phyloP scores from a whole-genome alignment of 106 monocot genomes.

The Dioscorea dumetorum region DNA sequence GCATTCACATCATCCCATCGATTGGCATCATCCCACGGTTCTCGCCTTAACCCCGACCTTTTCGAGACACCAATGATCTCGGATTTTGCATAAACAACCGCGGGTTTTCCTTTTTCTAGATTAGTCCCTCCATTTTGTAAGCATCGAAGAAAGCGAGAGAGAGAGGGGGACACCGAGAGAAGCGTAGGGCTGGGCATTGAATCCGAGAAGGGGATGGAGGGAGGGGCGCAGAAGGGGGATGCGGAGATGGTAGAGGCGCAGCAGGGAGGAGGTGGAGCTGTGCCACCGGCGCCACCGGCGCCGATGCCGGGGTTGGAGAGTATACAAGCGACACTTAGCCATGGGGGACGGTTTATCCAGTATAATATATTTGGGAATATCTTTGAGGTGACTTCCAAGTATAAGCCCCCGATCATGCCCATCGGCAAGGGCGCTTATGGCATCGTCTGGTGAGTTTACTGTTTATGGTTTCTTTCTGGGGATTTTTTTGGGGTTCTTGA shows the following conservation, averaged over 20 bases:
- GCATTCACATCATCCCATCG: too few species aligned
- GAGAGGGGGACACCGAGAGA: background rate
- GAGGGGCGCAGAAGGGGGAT: constrained; percentile 12
- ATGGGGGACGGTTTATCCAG: constrained; percentile 86
- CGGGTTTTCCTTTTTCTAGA: too few species aligned
- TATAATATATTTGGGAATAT: constrained; percentile 96
- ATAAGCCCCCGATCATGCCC: constrained; percentile 95
- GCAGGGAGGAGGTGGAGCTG: background rate
- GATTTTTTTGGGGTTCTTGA: background rate
- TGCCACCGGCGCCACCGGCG: background rate
- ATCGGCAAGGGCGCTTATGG: constrained; percentile 98
- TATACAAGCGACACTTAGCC: constrained; percentile 57
- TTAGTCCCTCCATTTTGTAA: too few species aligned
- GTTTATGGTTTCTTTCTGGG: background rate
- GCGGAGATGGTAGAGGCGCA: constrained; percentile 33
- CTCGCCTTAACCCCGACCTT: too few species aligned
- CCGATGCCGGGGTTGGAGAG: constrained; percentile 24
- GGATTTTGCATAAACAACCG: too few species aligned
- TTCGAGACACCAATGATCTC: too few species aligned
- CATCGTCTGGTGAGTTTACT: constrained; percentile 62
- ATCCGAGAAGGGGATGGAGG: constrained; percentile 7
- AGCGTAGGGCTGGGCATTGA: background rate
- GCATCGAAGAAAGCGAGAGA: too few species aligned
- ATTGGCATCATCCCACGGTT: too few species aligned
- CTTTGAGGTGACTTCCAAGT: constrained; percentile 91